Conservation (phyloP, 768 basidiomycete species). For the Astraeus odoratus region DNA sequence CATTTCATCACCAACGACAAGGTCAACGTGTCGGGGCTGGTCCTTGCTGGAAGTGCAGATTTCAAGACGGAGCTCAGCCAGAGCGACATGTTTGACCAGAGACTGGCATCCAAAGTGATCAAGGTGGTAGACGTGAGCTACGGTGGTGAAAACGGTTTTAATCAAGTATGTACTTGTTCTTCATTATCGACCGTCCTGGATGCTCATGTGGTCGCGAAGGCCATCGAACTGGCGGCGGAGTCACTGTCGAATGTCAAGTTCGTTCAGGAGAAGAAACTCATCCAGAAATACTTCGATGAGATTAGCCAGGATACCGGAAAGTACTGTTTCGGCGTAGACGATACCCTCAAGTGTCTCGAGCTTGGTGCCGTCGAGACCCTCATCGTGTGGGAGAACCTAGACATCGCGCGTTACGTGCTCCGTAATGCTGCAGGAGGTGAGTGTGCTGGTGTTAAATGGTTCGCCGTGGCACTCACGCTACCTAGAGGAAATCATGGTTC, state of each 20-base stretch:
- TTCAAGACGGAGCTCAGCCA: constrained; percentile 98
- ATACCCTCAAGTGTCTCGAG: constrained; percentile 94
- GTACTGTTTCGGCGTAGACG: constrained; percentile 97
- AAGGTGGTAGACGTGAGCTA: constrained; percentile 99
- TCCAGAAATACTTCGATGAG: constrained; percentile 98
- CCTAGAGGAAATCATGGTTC: constrained; percentile 76
- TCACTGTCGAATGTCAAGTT: constrained; percentile 98
- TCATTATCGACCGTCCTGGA: not conserved
- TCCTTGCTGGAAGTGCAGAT: constrained; percentile 95
- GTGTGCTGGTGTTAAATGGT: not conserved
- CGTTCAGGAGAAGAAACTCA: constrained; percentile 96
- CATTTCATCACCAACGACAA: constrained; percentile 98
- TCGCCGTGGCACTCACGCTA: too few relatives aligned
- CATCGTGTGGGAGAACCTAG: constrained; percentile 98
- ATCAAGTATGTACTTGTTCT: constrained; percentile 61
- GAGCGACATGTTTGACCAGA: constrained; percentile 92
- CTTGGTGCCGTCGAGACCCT: constrained; percentile 95
- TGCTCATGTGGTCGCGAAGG: constrained; percentile 38
- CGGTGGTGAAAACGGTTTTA: constrained; percentile 98
- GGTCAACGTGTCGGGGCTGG: constrained; percentile 94
- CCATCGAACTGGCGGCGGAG: constrained; percentile 95
- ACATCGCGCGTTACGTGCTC: constrained; percentile 79
- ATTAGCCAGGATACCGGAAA: constrained; percentile 95
- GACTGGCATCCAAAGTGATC: constrained; percentile 87
- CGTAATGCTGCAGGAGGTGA: constrained; percentile 88